Evolutionary conservation across 345 rosid species (phyloP), one percentile per base, ranked within the genome.

Genomic region (Boechera retrofracta): DNA sequence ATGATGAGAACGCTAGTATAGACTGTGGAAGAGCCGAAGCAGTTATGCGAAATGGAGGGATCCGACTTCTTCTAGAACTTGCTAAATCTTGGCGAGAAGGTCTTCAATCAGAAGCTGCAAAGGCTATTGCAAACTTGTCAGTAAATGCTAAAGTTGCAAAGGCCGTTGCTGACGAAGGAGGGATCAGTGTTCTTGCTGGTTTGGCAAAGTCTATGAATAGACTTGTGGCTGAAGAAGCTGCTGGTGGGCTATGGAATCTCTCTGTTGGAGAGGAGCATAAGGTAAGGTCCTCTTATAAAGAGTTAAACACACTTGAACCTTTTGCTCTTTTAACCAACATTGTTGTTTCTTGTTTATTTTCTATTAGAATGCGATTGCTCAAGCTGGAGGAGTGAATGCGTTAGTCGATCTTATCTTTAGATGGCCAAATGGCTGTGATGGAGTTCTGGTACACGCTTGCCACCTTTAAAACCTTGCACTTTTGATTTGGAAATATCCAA

Each of bases 181-280:
- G 97, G 47, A 88, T 91, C 24, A 36, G 64, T 54, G 83, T 91
- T 71, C 90, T 91, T 79, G 83, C 86, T 54, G 82, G 72, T 69
- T 83, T 89, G 76, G 91, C 93, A 4, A 83, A 87, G 83, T 91
- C 97, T 52, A 86, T 69, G 89, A 91, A 86, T 78, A 89, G 86
- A 85, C 81, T 87, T 55, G 93, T 91, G 32, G 95, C 95, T 49
- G 93, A 89, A 79, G 93, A 88, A 82, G 97, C 97, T 52, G 90
- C 95, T 49, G 95, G 91, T 69, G 97, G 88, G 56, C 72, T 91
- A 58, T 89, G 93, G 97, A 88, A 91, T 78, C 90, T 91, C 65
- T 89, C 95, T 38, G 90, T 86, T 42, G 91, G 89, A 78, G 95
- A 88, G 77, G 91, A 89, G 65, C 89, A 91, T 77, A 89, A 91